Evolutionary conservation across 768 basidiomycete species (phyloP).

Genomic region (Macrolepiota fuliginosa): DNA sequence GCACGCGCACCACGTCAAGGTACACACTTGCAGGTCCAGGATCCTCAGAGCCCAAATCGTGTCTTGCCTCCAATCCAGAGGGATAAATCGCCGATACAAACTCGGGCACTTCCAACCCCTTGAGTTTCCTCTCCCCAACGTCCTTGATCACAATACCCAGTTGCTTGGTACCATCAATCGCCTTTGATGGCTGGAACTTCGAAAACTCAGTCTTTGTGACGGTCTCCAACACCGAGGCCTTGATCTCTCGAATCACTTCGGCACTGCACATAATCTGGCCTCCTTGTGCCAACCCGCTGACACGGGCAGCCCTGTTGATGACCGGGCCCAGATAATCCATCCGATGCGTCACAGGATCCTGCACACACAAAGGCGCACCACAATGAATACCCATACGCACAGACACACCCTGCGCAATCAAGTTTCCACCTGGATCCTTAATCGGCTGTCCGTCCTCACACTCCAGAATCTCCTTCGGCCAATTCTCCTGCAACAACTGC

Average conservation of each 20-base stretch:
- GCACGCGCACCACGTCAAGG: slow-evolving; percentile 73
- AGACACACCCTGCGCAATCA: slow-evolving; percentile 85
- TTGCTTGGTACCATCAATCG: slow-evolving; percentile 71
- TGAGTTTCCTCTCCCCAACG: slow-evolving; percentile 91
- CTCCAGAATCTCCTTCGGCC: slow-evolving; percentile 94
- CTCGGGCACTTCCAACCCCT: slow-evolving; percentile 92
- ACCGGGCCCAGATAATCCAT: slow-evolving; percentile 99
- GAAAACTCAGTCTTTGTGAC: slow-evolving; percentile 63
- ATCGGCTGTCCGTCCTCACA: slow-evolving; percentile 87
- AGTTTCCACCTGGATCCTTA: slow-evolving; percentile 56
- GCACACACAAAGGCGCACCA: slow-evolving; percentile 85
- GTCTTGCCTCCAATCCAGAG: slow-evolving; percentile 63
- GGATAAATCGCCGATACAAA: slow-evolving; percentile 85
- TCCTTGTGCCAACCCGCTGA: slow-evolving; percentile 78
- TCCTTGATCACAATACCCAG: slow-evolving; percentile 67
- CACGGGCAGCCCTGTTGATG: slow-evolving; percentile 90
- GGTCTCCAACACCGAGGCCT: slow-evolving; percentile 52
- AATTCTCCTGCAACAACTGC: slow-evolving; percentile 74
- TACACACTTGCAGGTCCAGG: slow-evolving; percentile 50
- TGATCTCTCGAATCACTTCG: slow-evolving; percentile 83
- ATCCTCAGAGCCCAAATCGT: slow-evolving; percentile 43
- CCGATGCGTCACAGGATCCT: slow-evolving; percentile 85
- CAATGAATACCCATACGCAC: slow-evolving; percentile 98
- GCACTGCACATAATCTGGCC: slow-evolving; percentile 93
- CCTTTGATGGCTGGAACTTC: slow-evolving; percentile 50